Percentiles rank a stretch among this genome's conserved stretches.
These are phyloP conservation scores for Penicillium coprophilum DNA, from an alignment of 495 filamentous ascomycete genomes.

Conservation along the genomic window DNA sequence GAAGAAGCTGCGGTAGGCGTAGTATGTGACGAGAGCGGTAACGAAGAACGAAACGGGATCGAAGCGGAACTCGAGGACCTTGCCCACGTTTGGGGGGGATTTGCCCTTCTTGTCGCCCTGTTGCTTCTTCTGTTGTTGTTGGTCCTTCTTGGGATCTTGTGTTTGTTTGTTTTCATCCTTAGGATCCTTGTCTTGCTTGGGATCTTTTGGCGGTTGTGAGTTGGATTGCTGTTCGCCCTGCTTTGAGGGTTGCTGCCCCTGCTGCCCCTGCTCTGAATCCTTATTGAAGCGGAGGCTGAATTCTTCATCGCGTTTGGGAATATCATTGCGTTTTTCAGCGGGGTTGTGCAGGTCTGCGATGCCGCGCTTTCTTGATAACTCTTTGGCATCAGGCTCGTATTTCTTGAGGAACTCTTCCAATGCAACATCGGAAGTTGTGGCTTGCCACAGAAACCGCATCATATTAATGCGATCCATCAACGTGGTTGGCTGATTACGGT, in stretches of 20 bases:
- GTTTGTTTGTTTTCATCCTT: conserved; percentile 30
- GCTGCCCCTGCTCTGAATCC: neutral
- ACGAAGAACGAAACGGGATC: conserved; percentile 57
- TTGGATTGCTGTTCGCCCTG: conserved; percentile 32
- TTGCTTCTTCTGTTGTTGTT: conserved; percentile 35
- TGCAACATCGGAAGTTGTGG: conserved; percentile 27
- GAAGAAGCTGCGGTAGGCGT: conserved; percentile 58
- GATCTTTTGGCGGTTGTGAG: conserved; percentile 14
- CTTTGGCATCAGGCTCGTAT: neutral
- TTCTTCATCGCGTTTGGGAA: neutral
- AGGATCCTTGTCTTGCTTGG: conserved; percentile 22
- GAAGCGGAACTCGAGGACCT: conserved; percentile 51
- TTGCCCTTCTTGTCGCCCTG: conserved; percentile 30
- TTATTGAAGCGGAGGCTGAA: conserved; percentile 1
- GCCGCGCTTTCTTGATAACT: neutral
- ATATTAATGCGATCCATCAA: conserved; percentile 42
- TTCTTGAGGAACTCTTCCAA: neutral
- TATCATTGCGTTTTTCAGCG: neutral
- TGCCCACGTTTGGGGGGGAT: conserved; percentile 21
- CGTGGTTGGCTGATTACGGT: conserved; percentile 35
- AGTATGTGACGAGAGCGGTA: conserved; percentile 59
- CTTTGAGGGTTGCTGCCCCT: conserved; percentile 32
- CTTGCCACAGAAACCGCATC: conserved; percentile 37
- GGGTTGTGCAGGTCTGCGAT: neutral
- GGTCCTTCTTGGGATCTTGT: conserved; percentile 20